Evolutionary conservation across 164 flowering plant species (phyloP).

Genomic region (Vitis riparia): DNA sequence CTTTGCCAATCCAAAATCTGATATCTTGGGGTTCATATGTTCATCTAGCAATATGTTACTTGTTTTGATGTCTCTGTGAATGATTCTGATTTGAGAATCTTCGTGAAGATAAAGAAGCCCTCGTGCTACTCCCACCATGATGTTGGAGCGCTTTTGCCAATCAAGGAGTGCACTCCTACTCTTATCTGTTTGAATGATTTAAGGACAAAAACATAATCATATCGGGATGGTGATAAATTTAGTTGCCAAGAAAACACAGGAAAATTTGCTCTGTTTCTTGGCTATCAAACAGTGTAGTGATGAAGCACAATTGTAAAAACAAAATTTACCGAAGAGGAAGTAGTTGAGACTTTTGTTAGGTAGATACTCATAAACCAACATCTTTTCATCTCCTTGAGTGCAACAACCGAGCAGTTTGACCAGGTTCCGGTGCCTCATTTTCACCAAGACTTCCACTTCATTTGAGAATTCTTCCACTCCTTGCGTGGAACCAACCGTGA

Average conservation of each 20-base stretch:
- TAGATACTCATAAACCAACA: conserved; percentile 26
- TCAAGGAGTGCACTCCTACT: conserved; percentile 9
- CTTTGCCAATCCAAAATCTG: conserved; percentile 25
- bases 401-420: conserved; percentile 27
- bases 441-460: conserved; percentile 21
- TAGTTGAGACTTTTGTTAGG: conserved; percentile 24
- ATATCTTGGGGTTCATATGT: conserved; percentile 17
- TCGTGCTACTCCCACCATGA: neutral
- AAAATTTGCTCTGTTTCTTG: neutral
- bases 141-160: conserved; percentile 18
- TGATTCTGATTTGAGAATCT: too few relatives aligned
- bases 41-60: neutral
- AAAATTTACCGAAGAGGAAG: conserved; percentile 25
- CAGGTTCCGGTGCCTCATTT: conserved; percentile 26
- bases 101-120: too few relatives aligned
- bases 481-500: conserved; percentile 18
- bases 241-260: neutral
- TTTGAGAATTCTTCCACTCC: conserved; percentile 25
- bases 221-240: too few relatives aligned
- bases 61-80: too few relatives aligned
- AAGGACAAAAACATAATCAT: neutral
- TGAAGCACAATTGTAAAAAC: too few relatives aligned
- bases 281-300: too few relatives aligned
- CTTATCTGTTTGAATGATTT: conserved; percentile 6
- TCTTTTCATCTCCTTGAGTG: conserved; percentile 20